Evolutionary conservation across 148 eudicot species (phyloP).

Genomic region (Diospyros lotus): DNA sequence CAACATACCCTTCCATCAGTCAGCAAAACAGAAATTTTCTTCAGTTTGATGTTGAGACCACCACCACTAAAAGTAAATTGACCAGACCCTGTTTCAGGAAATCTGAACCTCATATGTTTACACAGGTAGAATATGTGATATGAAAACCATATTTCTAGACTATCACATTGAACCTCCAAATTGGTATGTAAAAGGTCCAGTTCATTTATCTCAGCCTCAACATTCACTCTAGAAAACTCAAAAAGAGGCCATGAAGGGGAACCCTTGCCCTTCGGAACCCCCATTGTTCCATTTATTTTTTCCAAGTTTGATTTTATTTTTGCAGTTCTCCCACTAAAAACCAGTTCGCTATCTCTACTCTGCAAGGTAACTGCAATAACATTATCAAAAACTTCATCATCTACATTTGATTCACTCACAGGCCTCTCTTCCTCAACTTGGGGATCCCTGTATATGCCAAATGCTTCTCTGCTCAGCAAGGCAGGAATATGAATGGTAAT

Average conservation of each 20-base stretch:
- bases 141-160: constrained; percentile 72
- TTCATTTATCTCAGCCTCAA: constrained; percentile 33
- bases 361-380: constrained; percentile 43
- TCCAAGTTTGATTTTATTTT: constrained; percentile 39
- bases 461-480: constrained; percentile 37
- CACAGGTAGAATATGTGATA: constrained; percentile 62
- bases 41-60: constrained; percentile 45
- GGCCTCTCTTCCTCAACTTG: constrained; percentile 21
- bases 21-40: constrained; percentile 65
- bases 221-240: constrained; percentile 48
- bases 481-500: constrained; percentile 59
- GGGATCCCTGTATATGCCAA: constrained; percentile 21
- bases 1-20: constrained; percentile 83
- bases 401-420: constrained; percentile 18
- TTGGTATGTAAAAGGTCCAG: constrained; percentile 22
- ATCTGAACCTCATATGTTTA: constrained; percentile 39
- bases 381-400: constrained; percentile 31
- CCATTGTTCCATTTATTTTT: constrained; percentile 51
- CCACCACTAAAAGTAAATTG: constrained; percentile 24
- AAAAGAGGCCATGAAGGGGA: constrained; percentile 67
- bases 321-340: constrained; percentile 27
- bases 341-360: constrained; percentile 48
- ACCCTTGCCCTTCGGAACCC: constrained; percentile 30
- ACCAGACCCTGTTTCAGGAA: constrained; percentile 35
- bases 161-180: constrained; percentile 40